Evolutionary conservation across 192 early-diverging fungal genomes (phyloP).

Genomic region (Geranomyces variabilis): DNA sequence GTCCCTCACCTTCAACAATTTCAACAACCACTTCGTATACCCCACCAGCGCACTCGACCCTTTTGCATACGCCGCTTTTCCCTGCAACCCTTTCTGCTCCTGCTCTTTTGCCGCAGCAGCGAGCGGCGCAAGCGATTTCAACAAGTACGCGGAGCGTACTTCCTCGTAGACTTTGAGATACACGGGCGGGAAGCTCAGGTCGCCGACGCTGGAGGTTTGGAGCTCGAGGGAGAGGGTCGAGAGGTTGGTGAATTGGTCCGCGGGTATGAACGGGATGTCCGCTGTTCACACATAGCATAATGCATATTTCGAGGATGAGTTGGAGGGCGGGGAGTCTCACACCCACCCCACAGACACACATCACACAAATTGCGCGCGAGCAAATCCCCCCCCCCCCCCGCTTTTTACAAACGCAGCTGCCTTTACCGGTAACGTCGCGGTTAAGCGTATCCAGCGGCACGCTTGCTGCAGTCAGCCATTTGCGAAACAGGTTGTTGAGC

Average conservation of each 20-base stretch:
- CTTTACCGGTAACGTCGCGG: not conserved
- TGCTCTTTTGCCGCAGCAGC: slow-evolving; percentile 55
- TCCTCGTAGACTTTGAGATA: slow-evolving; percentile 64
- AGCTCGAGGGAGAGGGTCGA: slow-evolving; percentile 36
- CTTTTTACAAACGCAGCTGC: too few species aligned
- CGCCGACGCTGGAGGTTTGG: slow-evolving; percentile 38
- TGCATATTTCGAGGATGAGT: slow-evolving; percentile 32
- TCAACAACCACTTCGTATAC: slow-evolving; percentile 60
- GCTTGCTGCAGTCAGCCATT: slow-evolving; percentile 50
- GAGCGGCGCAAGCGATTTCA: slow-evolving; percentile 56
- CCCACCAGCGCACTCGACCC: slow-evolving; percentile 65
- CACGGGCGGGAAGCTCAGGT: slow-evolving; percentile 40
- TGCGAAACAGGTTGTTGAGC: slow-evolving; percentile 60
- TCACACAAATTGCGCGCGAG: too few species aligned
- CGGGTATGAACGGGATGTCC: slow-evolving; percentile 23
- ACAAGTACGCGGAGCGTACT: slow-evolving; percentile 66
- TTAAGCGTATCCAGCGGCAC: slow-evolving; percentile 25
- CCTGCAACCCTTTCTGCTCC: slow-evolving; percentile 48
- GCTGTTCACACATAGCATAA: slow-evolving; percentile 25
- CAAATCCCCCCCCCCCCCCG: too few species aligned
- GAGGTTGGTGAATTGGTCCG: slow-evolving; percentile 30
- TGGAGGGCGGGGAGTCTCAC: too few species aligned
- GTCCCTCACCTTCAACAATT: slow-evolving; percentile 60
- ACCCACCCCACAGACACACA: too few species aligned
- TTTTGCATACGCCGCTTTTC: slow-evolving; percentile 58